Percentiles rank a stretch among this genome's conserved stretches.
Conservation (phyloP, 2,329 filamentous ascomycete genomes). For the Hymenoscyphus fraxineus region DNA sequence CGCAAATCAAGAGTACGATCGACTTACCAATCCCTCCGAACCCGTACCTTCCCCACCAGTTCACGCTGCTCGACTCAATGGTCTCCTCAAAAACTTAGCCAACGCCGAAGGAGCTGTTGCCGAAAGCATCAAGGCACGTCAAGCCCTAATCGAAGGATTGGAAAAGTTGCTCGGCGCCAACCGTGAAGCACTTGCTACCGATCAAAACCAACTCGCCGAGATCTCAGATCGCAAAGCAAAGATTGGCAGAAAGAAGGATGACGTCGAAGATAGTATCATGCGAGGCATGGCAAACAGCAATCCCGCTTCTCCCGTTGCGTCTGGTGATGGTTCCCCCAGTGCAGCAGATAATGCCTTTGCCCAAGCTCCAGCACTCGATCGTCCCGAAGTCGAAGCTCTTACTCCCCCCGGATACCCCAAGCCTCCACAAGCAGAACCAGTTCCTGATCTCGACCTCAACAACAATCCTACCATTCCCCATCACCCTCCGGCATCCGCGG, state of each 20-base stretch:
- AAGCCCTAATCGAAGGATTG: constrained; percentile 71
- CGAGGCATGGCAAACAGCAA: constrained; percentile 63
- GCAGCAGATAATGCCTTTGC: constrained; percentile 38
- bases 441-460: constrained; percentile 37
- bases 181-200: constrained; percentile 62
- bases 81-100: constrained; percentile 83
- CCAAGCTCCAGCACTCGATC: constrained; percentile 57
- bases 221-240: constrained; percentile 63
- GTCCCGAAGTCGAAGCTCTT: constrained; percentile 79
- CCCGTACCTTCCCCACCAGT: constrained; percentile 78
- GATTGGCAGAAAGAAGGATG: constrained; percentile 78
- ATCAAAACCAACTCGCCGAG: constrained; percentile 63
- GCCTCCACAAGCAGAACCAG: constrained; percentile 30
- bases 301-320: constrained; percentile 45
- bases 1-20: constrained; percentile 79
- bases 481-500: constrained; percentile 13
- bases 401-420: constrained; percentile 70
- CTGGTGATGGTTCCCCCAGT: constrained; percentile 37
- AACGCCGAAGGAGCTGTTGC: constrained; percentile 85
- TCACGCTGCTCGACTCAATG: constrained; percentile 83
- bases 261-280: constrained; percentile 91
- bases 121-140: constrained; percentile 82
- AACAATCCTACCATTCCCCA: constrained; percentile 9
- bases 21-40: constrained; percentile 68
- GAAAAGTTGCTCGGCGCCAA: constrained; percentile 79